Evolutionary conservation across 495 filamentous ascomycete species (phyloP), one percentile per base, ranked within the genome.

Genomic region (Trichoderma gamsii): DNA sequence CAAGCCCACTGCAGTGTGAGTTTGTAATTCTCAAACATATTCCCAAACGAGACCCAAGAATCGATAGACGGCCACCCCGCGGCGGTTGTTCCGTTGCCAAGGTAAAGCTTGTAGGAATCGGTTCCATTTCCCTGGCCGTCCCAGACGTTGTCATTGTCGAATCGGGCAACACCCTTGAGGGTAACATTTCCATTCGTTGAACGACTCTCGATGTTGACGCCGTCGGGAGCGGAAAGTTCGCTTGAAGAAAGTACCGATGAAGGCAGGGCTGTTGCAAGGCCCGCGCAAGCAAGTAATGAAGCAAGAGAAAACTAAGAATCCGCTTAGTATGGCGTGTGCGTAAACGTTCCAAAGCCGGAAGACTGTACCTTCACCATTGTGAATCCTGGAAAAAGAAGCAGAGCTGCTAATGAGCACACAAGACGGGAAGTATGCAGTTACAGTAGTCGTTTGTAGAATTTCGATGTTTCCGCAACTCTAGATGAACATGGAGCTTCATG

Each of bases 21-120:
- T 32, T 61, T 61, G 56, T 61, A 61, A 9, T 61, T 61, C 23
- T 61, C 29, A 25, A 61, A 61, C 56, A 61, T 61, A 16, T 61
- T 21, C 7, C 29, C 56, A 32, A 61, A 61, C 4, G 56, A 61
- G 11, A 61, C 25, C 56, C 56, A 61, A 29, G 27, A 29, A 7
- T 32, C 27, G 11, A 29, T 27, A 11, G 56, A 27, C 11, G 56
- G 56, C 56, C 56, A 61, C 16, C 56, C 56, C 8, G 56, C 56
- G 7, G 56, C 23, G 13, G 11, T 21, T 15, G 25, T 29, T 27
- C 56, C 56, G 25, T 27, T 61, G 4, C 56, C 56, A 29, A 61
- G 23, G 25, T 61, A 61, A 9, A 61, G 56, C 9, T 61, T 18
- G 27, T 61, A 61, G 4, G 43, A 35, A 25, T 44, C 68, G n/a